Percentiles rank a stretch among this genome's conserved stretches.
Conservation (phyloP, 257 asterid species). For the Paraleonurus japonicus region DNA sequence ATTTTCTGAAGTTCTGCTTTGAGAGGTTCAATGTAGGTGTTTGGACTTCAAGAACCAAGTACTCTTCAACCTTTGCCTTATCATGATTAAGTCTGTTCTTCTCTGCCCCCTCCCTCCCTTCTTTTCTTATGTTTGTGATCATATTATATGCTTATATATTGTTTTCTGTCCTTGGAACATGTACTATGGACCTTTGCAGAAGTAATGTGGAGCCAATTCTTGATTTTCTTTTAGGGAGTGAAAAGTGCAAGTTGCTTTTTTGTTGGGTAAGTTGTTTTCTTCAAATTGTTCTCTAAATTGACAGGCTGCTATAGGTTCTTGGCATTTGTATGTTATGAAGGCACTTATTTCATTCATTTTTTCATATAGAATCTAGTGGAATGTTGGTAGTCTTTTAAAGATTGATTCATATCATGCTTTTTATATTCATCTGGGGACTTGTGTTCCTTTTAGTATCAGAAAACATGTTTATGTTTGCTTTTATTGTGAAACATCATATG, state of each 20-base stretch:
- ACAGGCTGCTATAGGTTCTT: not conserved
- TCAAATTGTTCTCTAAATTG: not conserved
- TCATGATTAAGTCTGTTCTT: slow-evolving; percentile 22
- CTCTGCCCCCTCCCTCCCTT: slow-evolving; percentile 12
- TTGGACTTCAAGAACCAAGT: slow-evolving; percentile 87
- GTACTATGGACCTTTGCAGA: slow-evolving; percentile 47
- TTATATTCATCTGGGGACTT: not conserved
- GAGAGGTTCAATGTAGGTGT: slow-evolving; percentile 73
- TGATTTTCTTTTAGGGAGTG: slow-evolving; percentile 62
- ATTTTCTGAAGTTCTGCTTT: slow-evolving; percentile 80
- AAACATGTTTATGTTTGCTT: not conserved
- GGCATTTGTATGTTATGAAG: not conserved
- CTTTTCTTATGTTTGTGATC: not conserved
- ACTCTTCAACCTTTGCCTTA: slow-evolving; percentile 39
- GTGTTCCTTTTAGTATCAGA: not conserved
- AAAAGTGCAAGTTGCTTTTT: slow-evolving; percentile 60
- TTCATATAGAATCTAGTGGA: not conserved
- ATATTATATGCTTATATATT: not conserved
- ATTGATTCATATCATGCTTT: not conserved
- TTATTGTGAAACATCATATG: not conserved
- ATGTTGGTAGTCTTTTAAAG: not conserved
- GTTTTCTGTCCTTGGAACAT: not conserved
- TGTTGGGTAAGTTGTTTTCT: slow-evolving; percentile 62
- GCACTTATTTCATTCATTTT: not conserved
- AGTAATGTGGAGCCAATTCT: slow-evolving; percentile 61